Evolutionary conservation across 768 basidiomycete genomes (phyloP), one percentile per base, ranked within the genome.

Genomic region (Cubamyces sp.): DNA sequence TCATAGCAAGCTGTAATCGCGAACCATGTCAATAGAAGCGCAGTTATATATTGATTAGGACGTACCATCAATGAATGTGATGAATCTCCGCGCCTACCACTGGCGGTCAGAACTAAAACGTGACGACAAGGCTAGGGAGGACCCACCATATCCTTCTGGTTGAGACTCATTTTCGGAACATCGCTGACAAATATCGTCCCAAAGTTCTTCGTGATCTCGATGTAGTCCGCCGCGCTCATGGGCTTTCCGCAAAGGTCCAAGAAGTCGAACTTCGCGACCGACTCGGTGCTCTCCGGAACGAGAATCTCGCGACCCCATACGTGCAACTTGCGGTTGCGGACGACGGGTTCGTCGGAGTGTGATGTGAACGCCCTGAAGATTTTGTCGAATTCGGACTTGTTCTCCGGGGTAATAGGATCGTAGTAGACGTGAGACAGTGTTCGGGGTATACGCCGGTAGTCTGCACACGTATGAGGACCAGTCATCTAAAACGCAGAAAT

Each of bases 361-460:
- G 79, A 79, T 1, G 90, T 82, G 21, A 94, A 74, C 0, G 91
- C 87, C 25, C 82, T 72, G 73, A 96, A 98, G n/a, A 95, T 82
- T 74, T 96, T 94, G 60, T 84, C 76, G 66, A 98, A 81, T 72
- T 96, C 94, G 15, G 77, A 72, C 14, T 75, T 72, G 64, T 87
- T 91, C 67, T 85, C 83, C 12, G 80, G 77, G 0, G 84, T 82
- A 14, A 97, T 76, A 0, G 97, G 96, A 68, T 90, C 78, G 69
- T 90, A 96, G 77, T 98, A 99, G 51, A 96, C 94, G 67, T 95
- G 88, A 1, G 94, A 94, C n/a, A 97, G 82, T 2, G 91, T 91
- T 51, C 94, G 86, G 18, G 96, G 95, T 66, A 97, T 84, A 52
- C 94, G 91, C 52, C 97, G 91, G 77, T 99, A 98, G 74, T 99